Conservation (phyloP, 2,329 filamentous ascomycete genomes). For the Alternaria hordeiaustralica region DNA sequence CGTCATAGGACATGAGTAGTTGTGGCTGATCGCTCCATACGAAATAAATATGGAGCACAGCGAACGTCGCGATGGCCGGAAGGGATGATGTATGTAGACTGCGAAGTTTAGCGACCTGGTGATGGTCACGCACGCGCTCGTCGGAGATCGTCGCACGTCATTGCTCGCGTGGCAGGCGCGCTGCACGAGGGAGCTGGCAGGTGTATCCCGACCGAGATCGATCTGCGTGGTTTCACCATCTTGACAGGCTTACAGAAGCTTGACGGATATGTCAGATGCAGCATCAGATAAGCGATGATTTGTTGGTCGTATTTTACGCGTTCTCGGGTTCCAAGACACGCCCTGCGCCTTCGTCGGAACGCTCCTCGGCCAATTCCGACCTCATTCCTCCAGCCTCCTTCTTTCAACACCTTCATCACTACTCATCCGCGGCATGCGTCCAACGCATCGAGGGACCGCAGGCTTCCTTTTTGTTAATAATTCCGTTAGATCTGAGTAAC, state of each 20-base stretch:
- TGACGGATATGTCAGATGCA: background rate
- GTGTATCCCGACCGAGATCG: background rate
- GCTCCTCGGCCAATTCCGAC: background rate
- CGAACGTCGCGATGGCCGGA: slow-evolving; percentile 3
- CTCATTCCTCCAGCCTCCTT: background rate
- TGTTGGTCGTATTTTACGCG: background rate
- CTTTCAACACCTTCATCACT: background rate
- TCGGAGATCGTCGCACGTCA: slow-evolving; percentile 12
- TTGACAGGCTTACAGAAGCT: background rate
- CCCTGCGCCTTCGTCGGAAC: background rate
- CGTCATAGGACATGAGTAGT: slow-evolving; percentile 21
- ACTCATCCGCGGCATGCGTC: background rate
- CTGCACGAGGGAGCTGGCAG: slow-evolving; percentile 6
- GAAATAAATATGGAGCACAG: slow-evolving; percentile 2
- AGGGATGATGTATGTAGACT: background rate
- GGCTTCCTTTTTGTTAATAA: background rate
- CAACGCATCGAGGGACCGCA: background rate
- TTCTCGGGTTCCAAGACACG: background rate
- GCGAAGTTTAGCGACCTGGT: background rate
- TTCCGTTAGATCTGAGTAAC: background rate
- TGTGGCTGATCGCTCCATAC: slow-evolving; percentile 10
- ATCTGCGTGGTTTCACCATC: background rate
- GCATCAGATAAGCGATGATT: background rate
- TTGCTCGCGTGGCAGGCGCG: slow-evolving; percentile 16
- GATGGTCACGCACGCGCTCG: slow-evolving; percentile 17